Evolutionary conservation across 257 asterid genomes (phyloP).

Genomic region (Solanum gracilifrons): DNA sequence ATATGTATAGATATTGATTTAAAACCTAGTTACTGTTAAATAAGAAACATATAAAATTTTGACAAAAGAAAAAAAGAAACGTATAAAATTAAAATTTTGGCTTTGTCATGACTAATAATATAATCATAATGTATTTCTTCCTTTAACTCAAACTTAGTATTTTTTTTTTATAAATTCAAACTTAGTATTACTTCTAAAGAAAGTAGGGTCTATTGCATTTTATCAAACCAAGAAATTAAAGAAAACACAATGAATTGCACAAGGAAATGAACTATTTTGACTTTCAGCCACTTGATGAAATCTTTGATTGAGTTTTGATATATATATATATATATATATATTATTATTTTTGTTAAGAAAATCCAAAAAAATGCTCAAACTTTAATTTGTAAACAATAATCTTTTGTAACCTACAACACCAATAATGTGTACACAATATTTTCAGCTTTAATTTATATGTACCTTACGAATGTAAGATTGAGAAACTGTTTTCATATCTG

Average conservation of each 20-base stretch:
- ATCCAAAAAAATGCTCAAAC: not conserved
- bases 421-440: not conserved
- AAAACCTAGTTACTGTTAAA: not conserved
- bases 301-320: not conserved
- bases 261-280: not conserved
- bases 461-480: too few species aligned
- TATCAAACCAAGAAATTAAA: not conserved
- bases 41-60: not conserved
- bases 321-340: too few species aligned
- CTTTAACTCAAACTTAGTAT: not conserved
- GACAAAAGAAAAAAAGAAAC: not conserved
- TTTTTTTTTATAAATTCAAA: too few species aligned
- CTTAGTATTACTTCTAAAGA: not conserved
- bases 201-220: not conserved
- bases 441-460: too few species aligned
- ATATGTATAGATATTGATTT: not conserved
- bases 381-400: not conserved
- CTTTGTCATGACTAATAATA: too few species aligned
- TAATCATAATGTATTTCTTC: not conserved
- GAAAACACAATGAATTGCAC: not conserved
- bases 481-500: not conserved
- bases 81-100: not conserved
- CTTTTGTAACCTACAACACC: not conserved
- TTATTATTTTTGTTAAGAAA: not conserved
- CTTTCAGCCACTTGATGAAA: not conserved